Conservation (phyloP, 129 eudicot genomes). For the Kitagawia praeruptora region DNA sequence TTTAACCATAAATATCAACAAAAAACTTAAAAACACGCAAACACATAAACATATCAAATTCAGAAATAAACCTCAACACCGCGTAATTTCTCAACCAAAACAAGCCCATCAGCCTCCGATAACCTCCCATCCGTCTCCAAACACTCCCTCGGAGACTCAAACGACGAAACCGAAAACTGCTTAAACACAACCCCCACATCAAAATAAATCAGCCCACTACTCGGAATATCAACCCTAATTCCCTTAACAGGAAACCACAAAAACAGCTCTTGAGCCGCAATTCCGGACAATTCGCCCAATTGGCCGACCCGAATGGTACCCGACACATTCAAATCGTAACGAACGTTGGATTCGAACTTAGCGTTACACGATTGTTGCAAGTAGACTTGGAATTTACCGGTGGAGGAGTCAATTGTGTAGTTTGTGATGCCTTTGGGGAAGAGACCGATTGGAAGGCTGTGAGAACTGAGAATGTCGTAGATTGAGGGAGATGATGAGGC, state of each 20-base stretch:
- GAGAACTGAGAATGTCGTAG: slow-evolving; percentile 39
- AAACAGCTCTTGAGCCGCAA: slow-evolving; percentile 74
- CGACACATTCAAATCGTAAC: slow-evolving; percentile 47
- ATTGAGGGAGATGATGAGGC: slow-evolving; percentile 24
- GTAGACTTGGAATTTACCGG: slow-evolving; percentile 45
- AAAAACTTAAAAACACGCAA: not conserved
- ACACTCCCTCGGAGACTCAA: slow-evolving; percentile 67
- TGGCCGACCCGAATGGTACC: slow-evolving; percentile 44
- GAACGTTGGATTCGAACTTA: slow-evolving; percentile 62
- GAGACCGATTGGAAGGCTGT: slow-evolving; percentile 76
- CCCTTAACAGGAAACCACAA: slow-evolving; percentile 82
- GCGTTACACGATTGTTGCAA: slow-evolving; percentile 46
- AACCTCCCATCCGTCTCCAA: slow-evolving; percentile 10
- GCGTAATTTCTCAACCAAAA: not conserved
- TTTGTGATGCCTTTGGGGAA: slow-evolving; percentile 61
- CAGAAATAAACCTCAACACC: slow-evolving; percentile 7
- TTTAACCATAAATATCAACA: not conserved
- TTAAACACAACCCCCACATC: slow-evolving; percentile 81
- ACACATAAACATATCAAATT: not conserved
- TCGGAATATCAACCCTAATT: slow-evolving; percentile 72
- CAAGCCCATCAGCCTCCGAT: not conserved
- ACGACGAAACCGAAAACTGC: slow-evolving; percentile 60
- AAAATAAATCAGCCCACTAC: slow-evolving; percentile 66
- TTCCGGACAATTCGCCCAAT: slow-evolving; percentile 50
- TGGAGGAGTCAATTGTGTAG: slow-evolving; percentile 36